A percentile compares a stretch with the other conserved stretches of the same genome.
Conservation (phyloP, 208 protist species). For the Acanthamoeba healyi region DNA sequence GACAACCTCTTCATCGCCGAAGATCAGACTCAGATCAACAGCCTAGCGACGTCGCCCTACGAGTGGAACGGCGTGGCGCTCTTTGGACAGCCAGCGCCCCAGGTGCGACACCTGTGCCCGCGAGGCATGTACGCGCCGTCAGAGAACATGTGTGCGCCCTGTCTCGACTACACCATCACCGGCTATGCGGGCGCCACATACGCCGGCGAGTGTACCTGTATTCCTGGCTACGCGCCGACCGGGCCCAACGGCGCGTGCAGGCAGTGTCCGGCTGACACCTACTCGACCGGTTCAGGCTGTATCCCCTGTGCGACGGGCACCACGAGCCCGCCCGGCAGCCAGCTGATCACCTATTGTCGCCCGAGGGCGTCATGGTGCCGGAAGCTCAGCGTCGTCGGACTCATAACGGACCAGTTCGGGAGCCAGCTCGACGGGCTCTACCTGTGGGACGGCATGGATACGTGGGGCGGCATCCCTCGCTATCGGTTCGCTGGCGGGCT, state of each 20-base stretch:
- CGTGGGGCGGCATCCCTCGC: background rate
- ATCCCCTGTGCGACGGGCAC: background rate
- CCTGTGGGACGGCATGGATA: background rate
- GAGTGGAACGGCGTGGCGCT: background rate
- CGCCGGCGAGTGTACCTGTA: background rate
- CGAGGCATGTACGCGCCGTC: background rate
- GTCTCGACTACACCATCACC: background rate
- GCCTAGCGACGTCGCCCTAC: background rate
- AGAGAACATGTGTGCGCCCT: background rate
- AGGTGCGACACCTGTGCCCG: background rate
- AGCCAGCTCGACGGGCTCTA: background rate
- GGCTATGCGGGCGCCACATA: background rate
- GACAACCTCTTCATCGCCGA: too few species aligned
- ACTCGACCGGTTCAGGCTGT: background rate
- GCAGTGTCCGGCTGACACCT: background rate
- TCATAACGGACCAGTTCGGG: too few species aligned
- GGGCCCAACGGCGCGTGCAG: background rate
- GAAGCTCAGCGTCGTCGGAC: too few species aligned
- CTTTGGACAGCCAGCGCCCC: background rate
- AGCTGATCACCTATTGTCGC: background rate
- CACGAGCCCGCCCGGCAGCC: background rate
- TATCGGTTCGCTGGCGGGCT: too few species aligned
- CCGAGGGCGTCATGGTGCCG: too few species aligned
- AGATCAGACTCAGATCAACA: too few species aligned
- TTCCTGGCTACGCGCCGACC: background rate